Conservation (phyloP, 2,329 filamentous ascomycete genomes). For the Pseudogymnoascus sp. region DNA sequence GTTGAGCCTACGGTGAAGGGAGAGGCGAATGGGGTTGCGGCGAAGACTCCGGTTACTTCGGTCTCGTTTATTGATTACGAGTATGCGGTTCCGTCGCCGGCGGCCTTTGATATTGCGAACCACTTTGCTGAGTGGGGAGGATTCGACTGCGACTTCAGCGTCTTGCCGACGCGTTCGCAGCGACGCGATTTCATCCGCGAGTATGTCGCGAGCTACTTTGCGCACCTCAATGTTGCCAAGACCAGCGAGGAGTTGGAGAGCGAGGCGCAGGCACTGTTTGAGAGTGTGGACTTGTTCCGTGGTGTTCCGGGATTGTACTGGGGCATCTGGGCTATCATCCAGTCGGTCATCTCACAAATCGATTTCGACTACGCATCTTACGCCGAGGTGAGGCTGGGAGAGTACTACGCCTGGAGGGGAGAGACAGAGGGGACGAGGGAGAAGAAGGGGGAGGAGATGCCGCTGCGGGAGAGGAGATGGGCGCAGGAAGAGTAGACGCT, state of each 20-base stretch:
- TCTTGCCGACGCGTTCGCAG: conserved; percentile 69
- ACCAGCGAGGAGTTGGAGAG: conserved; percentile 42
- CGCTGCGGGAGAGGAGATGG: conserved; percentile 76
- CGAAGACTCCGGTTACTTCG: conserved; percentile 36
- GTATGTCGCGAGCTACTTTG: conserved; percentile 71
- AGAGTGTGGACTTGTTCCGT: conserved; percentile 79
- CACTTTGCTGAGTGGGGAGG: conserved; percentile 98
- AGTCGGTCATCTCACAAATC: conserved; percentile 88
- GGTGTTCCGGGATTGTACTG: conserved; percentile 84
- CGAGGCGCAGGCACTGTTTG: conserved; percentile 62
- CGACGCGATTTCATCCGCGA: conserved; percentile 74
- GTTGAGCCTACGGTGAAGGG: conserved; percentile 49
- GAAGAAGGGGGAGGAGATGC: conserved; percentile 49
- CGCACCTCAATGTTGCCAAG: conserved; percentile 37
- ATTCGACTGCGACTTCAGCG: conserved; percentile 85
- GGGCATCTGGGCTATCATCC: conserved; percentile 95
- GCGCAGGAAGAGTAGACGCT: conserved; percentile 22
- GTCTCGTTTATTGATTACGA: conserved; percentile 97
- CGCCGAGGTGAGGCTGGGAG: conserved; percentile 74
- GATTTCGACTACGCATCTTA: conserved; percentile 95
- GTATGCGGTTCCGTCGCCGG: conserved; percentile 88
- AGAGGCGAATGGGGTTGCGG: conserved; percentile 26
- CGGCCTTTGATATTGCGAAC: conserved; percentile 93
- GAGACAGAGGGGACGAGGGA: conserved; percentile 59
- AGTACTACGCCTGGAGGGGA: conserved; percentile 89